Evolutionary conservation across 2,329 filamentous ascomycete genomes (phyloP).

Genomic region (Aspergillus uvarum): DNA sequence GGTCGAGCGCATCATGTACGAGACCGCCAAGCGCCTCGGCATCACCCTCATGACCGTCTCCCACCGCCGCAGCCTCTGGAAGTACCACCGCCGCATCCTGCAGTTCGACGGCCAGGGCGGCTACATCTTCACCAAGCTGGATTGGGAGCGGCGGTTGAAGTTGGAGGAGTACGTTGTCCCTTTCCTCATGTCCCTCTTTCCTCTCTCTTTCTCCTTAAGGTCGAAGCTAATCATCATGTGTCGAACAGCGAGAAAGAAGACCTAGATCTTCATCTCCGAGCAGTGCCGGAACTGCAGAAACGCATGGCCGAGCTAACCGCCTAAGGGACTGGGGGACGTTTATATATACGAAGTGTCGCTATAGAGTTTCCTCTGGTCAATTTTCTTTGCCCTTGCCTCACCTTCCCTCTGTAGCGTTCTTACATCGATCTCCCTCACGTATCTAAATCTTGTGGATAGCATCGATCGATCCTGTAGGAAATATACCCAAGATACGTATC

Average conservation of each 20-base stretch:
- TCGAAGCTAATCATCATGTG: background rate
- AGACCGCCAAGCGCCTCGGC: slow-evolving; percentile 84
- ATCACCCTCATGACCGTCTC: slow-evolving; percentile 97
- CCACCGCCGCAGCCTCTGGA: slow-evolving; percentile 89
- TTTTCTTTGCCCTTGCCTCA: no score
- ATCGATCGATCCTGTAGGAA: background rate
- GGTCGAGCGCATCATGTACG: slow-evolving; percentile 94
- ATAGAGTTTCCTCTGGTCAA: no score
- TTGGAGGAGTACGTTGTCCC: slow-evolving; percentile 70
- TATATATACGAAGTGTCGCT: background rate
- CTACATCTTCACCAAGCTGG: slow-evolving; percentile 84
- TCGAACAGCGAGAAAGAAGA: slow-evolving; percentile 77
- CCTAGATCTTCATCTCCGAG: slow-evolving; percentile 77
- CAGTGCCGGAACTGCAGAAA: slow-evolving; percentile 84
- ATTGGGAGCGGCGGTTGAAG: slow-evolving; percentile 79
- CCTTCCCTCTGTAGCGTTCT: no score
- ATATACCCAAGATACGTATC: background rate
- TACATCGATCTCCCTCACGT: background rate
- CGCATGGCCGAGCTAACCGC: slow-evolving; percentile 75
- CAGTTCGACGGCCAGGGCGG: slow-evolving; percentile 95
- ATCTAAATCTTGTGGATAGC: background rate
- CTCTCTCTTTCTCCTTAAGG: no score
- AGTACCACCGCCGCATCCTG: slow-evolving; percentile 90
- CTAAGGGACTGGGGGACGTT: background rate
- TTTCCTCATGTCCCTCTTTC: background rate